phyloP scores from a whole-genome alignment of 73 alveolate species.

The Paraurostyla sp. region DNA sequence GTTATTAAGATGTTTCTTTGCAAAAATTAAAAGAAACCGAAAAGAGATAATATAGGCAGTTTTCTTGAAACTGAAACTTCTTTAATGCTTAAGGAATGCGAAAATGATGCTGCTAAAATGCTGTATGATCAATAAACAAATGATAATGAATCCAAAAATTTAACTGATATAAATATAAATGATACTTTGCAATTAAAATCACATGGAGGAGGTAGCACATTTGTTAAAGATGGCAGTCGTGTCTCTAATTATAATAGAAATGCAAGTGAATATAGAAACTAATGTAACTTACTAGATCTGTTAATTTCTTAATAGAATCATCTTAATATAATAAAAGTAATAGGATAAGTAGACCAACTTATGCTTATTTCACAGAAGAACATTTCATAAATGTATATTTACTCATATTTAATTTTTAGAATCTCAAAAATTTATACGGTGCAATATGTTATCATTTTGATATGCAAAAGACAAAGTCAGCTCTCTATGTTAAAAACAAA shows the following conservation, averaged over 20 bases:
- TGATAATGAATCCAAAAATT: too few species aligned
- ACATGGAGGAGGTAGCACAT: too few species aligned
- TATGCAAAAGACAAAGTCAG: background rate
- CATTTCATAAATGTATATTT: constrained; percentile 1
- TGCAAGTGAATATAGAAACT: too few species aligned
- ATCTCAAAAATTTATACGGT: constrained; percentile 10
- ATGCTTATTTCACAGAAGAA: constrained; percentile 32
- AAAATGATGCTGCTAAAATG: background rate
- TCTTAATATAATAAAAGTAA: too few species aligned
- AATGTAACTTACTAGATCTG: too few species aligned
- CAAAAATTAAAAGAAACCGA: too few species aligned
- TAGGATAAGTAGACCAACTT: background rate
- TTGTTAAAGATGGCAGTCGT: too few species aligned
- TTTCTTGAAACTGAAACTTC: background rate
- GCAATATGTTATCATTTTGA: constrained; percentile 1
- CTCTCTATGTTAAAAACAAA: background rate
- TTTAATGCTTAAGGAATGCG: background rate
- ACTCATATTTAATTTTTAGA: background rate
- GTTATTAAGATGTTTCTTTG: background rate
- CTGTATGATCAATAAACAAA: background rate
- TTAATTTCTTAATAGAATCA: too few species aligned
- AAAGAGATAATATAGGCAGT: background rate
- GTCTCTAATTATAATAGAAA: too few species aligned
- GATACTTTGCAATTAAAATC: too few species aligned
- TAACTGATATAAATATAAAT: too few species aligned